These are phyloP conservation scores for Xylariaceae sp. DNA, from an alignment of 2,329 filamentous ascomycete species.

Conservation along the genomic window DNA sequence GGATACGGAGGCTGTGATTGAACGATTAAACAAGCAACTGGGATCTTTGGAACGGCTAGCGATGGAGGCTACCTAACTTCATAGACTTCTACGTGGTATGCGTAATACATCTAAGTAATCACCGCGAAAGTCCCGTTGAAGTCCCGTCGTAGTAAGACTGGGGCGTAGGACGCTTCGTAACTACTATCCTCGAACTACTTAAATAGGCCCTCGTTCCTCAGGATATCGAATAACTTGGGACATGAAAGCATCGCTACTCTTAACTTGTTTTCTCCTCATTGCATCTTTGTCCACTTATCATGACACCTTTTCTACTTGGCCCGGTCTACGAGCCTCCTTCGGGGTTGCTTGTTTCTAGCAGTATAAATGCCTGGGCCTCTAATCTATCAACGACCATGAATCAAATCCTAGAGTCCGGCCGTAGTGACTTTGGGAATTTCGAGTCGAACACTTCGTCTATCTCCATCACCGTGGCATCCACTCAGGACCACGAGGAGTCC, in stretches of 20 bases:
- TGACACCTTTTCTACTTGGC: constrained; percentile 10
- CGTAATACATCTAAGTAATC: neutral
- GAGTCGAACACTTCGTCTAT: constrained; percentile 11
- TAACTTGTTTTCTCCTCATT: too few species aligned
- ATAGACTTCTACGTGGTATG: too few species aligned
- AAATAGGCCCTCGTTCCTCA: neutral
- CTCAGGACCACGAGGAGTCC: neutral
- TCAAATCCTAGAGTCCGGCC: constrained; percentile 2
- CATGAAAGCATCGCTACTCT: too few species aligned
- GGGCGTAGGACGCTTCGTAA: neutral
- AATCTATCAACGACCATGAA: neutral
- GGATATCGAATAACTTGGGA: too few species aligned
- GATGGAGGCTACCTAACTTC: neutral
- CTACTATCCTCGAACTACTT: neutral
- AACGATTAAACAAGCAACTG: constrained; percentile 4
- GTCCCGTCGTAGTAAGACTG: neutral
- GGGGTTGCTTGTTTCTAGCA: neutral
- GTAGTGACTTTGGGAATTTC: constrained; percentile 9
- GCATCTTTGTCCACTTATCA: neutral
- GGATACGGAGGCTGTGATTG: constrained; percentile 4
- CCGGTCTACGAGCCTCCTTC: constrained; percentile 5
- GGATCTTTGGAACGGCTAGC: neutral
- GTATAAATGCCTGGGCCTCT: neutral
- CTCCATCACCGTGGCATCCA: constrained; percentile 9
- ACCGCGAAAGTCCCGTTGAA: constrained; percentile 7